Evolutionary conservation across 2,329 filamentous ascomycete species (phyloP), one percentile per base, ranked within the genome.

Genomic region (Cadophora malorum): DNA sequence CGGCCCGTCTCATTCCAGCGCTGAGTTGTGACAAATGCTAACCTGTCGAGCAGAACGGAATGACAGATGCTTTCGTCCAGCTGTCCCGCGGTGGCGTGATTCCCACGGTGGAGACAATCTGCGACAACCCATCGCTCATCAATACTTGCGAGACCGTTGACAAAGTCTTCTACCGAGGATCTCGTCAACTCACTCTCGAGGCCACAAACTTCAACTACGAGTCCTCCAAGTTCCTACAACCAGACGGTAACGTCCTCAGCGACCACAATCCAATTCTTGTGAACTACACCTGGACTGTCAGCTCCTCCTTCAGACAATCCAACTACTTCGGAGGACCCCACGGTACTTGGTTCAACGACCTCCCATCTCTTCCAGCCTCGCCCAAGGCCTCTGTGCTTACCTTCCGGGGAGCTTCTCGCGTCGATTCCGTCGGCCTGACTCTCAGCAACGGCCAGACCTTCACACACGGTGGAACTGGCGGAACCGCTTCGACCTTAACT

Each of bases 241-340:
- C 80, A 3, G 79, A 88, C 70, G 87, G 86, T 33, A 83, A 76
- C 69, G 80, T 89, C 21, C 80, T 91, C 31, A 85, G 85, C 1
- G 89, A 91, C 75, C 88, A 91, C 75, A 89, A 91, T 77, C 88
- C 88, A 1, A 80, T 91, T 65, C 79, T 81, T n/a, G 83, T 86
- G n/a, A 80, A 84, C 73, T 83, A 88, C 74, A 79, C 80, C 72
- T 83, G 83, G 82, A 69, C 78, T 19, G 72, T 79, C 9, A 77
- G 79, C 23, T 70, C 74, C 12, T 72, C 74, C 0, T 78, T 84
- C 50, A 80, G 80, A 56, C 81, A 84, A 76, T 84, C 82, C 8
- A 76, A 76, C 66, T 81, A 81, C 73, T 82, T 78, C 71, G 85
- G 85, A 49, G 84, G 84, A 0, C 79, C 82, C 4, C 79, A 82